These are phyloP conservation scores for Gremmenia infestans DNA, from an alignment of 2,329 filamentous ascomycete species.

Conservation along the genomic window DNA sequence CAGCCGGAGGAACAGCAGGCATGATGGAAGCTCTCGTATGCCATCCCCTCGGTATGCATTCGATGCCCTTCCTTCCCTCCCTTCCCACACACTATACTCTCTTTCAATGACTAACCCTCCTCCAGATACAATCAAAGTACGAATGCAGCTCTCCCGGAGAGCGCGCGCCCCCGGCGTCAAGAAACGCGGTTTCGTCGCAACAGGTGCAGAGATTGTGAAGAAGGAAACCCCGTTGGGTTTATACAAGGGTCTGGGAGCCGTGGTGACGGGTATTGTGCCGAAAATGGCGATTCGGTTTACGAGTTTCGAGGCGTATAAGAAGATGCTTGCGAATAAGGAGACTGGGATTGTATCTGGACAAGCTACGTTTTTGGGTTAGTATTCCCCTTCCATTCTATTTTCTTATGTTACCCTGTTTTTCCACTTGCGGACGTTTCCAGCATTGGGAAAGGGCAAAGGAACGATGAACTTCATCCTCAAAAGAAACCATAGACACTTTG, in stretches of 20 bases:
- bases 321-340: slow-evolving; percentile 63
- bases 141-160: slow-evolving; percentile 94
- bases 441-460: too few relatives aligned
- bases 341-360: slow-evolving; percentile 64
- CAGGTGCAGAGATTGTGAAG: slow-evolving; percentile 79
- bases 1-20: slow-evolving; percentile 91
- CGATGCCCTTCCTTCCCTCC: background rate
- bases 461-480: too few relatives aligned
- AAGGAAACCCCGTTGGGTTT: slow-evolving; percentile 88
- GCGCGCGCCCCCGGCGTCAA: slow-evolving; percentile 75
- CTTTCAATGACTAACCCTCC: background rate
- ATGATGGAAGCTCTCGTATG: slow-evolving; percentile 99
- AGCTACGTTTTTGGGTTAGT: slow-evolving; percentile 65
- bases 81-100: background rate
- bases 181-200: slow-evolving; percentile 80
- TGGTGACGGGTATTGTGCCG: slow-evolving; percentile 91
- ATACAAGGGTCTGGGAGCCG: slow-evolving; percentile 97
- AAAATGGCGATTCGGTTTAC: slow-evolving; percentile 99
- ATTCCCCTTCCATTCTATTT: slow-evolving; percentile 34
- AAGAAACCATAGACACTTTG: too few relatives aligned
- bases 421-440: too few relatives aligned
- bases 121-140: slow-evolving; percentile 92
- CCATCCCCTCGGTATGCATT: slow-evolving; percentile 74
- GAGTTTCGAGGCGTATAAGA: slow-evolving; percentile 94
- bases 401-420: background rate